Base-by-base conservation (phyloP, 108 stramenopile species). In the Seminavis robusta region DNA sequence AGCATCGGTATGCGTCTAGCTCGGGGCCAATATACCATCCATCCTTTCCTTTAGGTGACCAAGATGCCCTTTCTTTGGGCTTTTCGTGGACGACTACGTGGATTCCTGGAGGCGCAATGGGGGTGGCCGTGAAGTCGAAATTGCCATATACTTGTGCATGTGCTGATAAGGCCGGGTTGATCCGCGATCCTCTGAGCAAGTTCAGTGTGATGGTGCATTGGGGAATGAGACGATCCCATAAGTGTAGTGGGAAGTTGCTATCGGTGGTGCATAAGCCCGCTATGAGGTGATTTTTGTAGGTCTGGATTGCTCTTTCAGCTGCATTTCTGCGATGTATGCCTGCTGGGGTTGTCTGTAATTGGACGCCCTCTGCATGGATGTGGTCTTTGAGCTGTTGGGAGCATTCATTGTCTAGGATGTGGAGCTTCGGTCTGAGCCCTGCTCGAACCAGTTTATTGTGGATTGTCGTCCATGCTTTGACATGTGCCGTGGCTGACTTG, bases 221-320 rank as follows among this genome's bases (percentile, higher is more conserved):
- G 34, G 61, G 64, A 13, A 79, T 25, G 27, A 79, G 59, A 2
- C 32, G 27, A 28, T 60, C 52, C 72, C 64, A 74, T 31, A 33
- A 29, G 31, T 47, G 48, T 3, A 67, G 20, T 21, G 68, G 72
- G 24, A 80, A 80, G 16, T 63, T 34, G 4, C 30, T 40, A 16
- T 69, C 59, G 30, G 46, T 47, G 25, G 55, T 43, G 37, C 52
- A 47, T 16, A 80, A 52, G 21, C 52, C 54, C 38, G 70, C 61
- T 40, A 80, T 69, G 56, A 75, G 72, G 51, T 74, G 73, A 10
- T 61, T 54, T 47, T 76, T 71, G 56, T 62, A 80, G 15, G 74
- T 80, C 2, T 42, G 49, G 13, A 80, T 80, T n/a, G 76, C 76
- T 0, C 69, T 47, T 46, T 81, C 72, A 1, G 80, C 80, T n/a